These are phyloP conservation scores for Isatis lusitanica DNA, from an alignment of 441 rosid genomes.

Conservation along the genomic window DNA sequence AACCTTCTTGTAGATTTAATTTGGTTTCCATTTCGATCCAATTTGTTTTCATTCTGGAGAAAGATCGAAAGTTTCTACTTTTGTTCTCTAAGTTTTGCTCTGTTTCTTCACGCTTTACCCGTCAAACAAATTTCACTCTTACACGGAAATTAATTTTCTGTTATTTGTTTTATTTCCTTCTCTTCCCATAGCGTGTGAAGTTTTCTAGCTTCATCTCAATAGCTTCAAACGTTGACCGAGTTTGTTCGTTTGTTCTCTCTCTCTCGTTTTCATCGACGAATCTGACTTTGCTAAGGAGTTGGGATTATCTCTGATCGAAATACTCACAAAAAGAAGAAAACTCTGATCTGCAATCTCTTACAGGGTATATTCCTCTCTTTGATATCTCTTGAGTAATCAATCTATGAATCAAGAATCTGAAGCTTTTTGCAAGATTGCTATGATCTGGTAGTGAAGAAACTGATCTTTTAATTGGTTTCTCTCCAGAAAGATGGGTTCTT, in stretches of 20 bases:
- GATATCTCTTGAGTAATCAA: background rate
- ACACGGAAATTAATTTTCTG: background rate
- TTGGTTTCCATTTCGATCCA: background rate
- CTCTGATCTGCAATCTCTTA: slow-evolving; percentile 18
- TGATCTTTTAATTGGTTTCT: slow-evolving; percentile 1
- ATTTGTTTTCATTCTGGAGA: background rate
- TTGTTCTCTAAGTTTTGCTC: background rate
- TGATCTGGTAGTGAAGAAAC: background rate
- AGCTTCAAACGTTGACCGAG: slow-evolving; percentile 27
- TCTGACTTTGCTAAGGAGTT: slow-evolving; percentile 6
- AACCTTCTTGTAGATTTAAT: background rate
- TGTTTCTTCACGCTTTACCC: slow-evolving; percentile 4
- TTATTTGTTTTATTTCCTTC: background rate
- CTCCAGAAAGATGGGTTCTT: slow-evolving; percentile 75
- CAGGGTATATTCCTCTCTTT: slow-evolving; percentile 7
- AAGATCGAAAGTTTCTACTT: slow-evolving; percentile 19
- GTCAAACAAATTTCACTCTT: background rate
- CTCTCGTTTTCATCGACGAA: slow-evolving; percentile 30
- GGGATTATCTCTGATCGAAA: slow-evolving; percentile 4
- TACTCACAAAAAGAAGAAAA: background rate
- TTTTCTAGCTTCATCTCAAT: slow-evolving; percentile 10
- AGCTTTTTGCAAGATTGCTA: background rate
- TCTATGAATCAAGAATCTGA: background rate
- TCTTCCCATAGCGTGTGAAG: background rate
- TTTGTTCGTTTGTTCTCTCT: background rate